Evolutionary conservation across 2,329 filamentous ascomycete genomes (phyloP), one percentile per base, ranked within the genome.

Genomic region (Calonectria montana): DNA sequence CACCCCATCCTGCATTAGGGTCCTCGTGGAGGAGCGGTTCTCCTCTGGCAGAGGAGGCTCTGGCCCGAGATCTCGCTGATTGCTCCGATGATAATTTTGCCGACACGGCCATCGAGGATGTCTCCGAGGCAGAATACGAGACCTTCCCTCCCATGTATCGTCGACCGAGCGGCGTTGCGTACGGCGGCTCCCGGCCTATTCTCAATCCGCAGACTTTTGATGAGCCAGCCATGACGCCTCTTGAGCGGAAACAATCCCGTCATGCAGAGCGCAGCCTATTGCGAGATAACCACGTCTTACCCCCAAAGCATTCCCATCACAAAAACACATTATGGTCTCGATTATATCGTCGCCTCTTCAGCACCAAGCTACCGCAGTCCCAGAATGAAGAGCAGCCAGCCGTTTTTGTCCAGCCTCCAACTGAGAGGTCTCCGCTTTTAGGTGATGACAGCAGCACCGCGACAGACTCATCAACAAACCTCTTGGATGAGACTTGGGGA

Each of bases 401-500:
- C 9, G 67, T 79, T 15, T 65, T 74, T 13, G 73, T 78, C 6
- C 89, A 41, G 80, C 87, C 68, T 5, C 80, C 82, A 0, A 79
- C 78, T 12, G 87, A 88, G 79, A 83, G 81, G 10, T 81, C 84
- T 2, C 84, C 87, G 10, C 78, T 88, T n/a, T 76, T 87, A 2
- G 74, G 72, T 18, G 18, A 84, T 80, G 39, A 82, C 83, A 75
- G 81, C 80, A 57, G 75, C 71, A 13, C 77, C 80, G 66, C 84
- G 84, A 67, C 68, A 3, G 85, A 86, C 13, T 85, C 86, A 25
- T 84, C 85, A 45, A 86, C 86, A 68, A 86, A 87, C 5, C 90
- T 91, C 55, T 86, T 96, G 63, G 90, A 93, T 76, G 88, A 91
- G 78, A 93, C 94, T 80, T 97, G 95, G 95, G 93, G 96, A 73